Base-by-base conservation (phyloP, 306 rosid genomes). In the Macrotyloma uniflorum region DNA sequence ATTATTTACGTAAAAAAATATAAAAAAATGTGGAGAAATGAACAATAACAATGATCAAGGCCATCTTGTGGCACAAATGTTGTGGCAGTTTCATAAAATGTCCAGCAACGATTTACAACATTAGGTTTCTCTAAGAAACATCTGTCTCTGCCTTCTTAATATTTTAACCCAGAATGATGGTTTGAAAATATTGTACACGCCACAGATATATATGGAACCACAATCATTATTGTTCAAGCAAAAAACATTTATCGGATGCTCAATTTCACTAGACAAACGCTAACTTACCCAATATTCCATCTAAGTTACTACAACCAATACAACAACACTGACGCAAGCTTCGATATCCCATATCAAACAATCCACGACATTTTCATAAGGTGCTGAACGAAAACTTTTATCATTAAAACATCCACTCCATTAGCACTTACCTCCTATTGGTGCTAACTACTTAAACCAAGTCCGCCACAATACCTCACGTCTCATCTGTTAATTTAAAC, bases 361-460 rank as follows among this genome's bases (percentile, higher is more conserved):
- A 70, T 64, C 64, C 66, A 51, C 62, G 28, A 53, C 30, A 22
- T 66, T 42, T 73, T 57, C 19, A 68, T 43, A 23, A 58, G 69
- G 79, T 11, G 69, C 65, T 61, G 78, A 72, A 72, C 49, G n/a
- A 50, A n/a, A 50, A 70, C 59, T 36, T 42, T 51, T 23, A 68
- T 23, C 75, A 62, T 42, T 33, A 20, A 76, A 79, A 50, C 5
- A 26, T 36, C 15, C 16, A n/a, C 2, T 50, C 4, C 16, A 22
- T 75, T 50, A 57, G 46, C 71, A 63, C 28, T 46, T 45, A 36
- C 20, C 50, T 22, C 18, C 53, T 18, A 50, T 51, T 42, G 50
- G 57, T 53, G 23, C 13, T 55, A 68, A 59, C 19, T 50, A 51
- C n/a, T 42, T 42, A 35, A 74, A 30, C 74, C 63, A 79, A 30